phyloP scores from a whole-genome alignment of 2,329 filamentous ascomycete genomes.

The Colletotrichum zoysiae region DNA sequence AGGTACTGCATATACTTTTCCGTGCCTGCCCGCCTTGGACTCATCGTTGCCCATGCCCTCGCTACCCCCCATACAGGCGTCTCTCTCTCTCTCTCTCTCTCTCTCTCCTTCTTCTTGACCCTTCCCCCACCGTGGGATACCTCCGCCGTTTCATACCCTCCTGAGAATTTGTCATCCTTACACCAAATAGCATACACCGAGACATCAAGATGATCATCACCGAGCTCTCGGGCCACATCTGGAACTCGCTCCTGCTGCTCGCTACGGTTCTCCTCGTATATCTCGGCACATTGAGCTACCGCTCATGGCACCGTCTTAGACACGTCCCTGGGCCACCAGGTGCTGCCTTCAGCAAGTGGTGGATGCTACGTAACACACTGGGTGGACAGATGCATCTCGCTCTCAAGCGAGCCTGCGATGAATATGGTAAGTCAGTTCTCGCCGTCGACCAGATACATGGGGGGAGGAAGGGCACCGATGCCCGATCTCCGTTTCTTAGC shows the following conservation, averaged over 20 bases:
- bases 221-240: conserved; percentile 18
- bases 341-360: conserved; percentile 50
- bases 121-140: not conserved
- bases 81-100: not conserved
- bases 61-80: not conserved
- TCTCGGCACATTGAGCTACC: conserved; percentile 38
- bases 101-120: not conserved
- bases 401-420: conserved; percentile 43
- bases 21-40: conserved; percentile 3
- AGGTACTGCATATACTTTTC: not conserved
- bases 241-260: conserved; percentile 19
- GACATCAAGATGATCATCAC: conserved; percentile 25
- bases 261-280: conserved; percentile 29
- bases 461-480: not conserved
- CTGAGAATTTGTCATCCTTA: not conserved
- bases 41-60: not conserved
- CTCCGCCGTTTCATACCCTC: not conserved
- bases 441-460: conserved; percentile 3
- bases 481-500: not conserved
- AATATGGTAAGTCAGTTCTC: conserved; percentile 37
- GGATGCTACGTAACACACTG: conserved; percentile 48
- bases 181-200: conserved; percentile 8
- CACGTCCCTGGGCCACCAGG: conserved; percentile 52
- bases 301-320: conserved; percentile 50
- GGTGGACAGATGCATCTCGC: conserved; percentile 44